These are phyloP conservation scores for Cicer pinnatifidum DNA, from an alignment of 306 rosid species.

Conservation along the genomic window DNA sequence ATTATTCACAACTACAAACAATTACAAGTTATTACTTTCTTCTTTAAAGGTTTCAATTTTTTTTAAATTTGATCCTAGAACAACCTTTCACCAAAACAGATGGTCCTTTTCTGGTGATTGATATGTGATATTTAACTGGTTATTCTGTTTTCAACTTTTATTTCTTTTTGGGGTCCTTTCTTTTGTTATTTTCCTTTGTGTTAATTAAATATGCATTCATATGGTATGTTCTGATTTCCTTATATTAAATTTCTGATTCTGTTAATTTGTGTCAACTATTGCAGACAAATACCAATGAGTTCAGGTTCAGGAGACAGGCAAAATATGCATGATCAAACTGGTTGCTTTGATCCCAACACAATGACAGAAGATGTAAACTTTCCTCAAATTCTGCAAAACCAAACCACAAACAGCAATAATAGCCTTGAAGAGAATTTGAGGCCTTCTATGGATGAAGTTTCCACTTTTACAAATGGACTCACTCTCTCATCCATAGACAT, in stretches of 20 bases:
- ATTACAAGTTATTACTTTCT: constrained; percentile 29
- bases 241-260: constrained; percentile 29
- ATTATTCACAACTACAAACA: constrained; percentile 15
- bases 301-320: constrained; percentile 45
- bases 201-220: constrained; percentile 44
- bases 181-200: constrained; percentile 34
- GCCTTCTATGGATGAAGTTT: constrained; percentile 59
- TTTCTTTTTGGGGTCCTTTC: no score
- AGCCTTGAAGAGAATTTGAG: constrained; percentile 57
- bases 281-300: constrained; percentile 44
- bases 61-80: constrained; percentile 29
- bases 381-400: constrained; percentile 37
- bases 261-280: constrained; percentile 46
- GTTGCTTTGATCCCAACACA: constrained; percentile 68
- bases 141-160: not conserved
- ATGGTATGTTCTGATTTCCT: constrained; percentile 43
- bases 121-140: constrained; percentile 22
- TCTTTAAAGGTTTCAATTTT: constrained; percentile 23
- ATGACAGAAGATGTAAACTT: constrained; percentile 50
- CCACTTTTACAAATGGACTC: constrained; percentile 41
- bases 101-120: constrained; percentile 21
- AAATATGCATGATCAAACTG: constrained; percentile 54
- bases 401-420: constrained; percentile 39
- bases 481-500: constrained; percentile 49
- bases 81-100: constrained; percentile 44